Percentiles rank a stretch among this genome's conserved stretches.
phyloP scores from a whole-genome alignment of 2,329 filamentous ascomycete species.

The Aureobasidium melanogenum region DNA sequence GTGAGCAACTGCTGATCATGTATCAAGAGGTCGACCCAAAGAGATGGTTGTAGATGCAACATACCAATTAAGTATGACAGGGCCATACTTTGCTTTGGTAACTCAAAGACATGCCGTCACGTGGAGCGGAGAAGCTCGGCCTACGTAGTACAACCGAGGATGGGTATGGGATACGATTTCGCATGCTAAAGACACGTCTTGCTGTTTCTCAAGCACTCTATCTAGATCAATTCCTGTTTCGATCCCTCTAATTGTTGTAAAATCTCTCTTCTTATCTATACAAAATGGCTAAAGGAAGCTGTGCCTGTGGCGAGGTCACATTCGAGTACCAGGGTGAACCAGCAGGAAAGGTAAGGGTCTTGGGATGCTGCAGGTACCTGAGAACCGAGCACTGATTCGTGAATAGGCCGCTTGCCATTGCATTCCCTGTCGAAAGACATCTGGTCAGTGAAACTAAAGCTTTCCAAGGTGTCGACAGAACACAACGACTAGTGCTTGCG shows the following conservation, averaged over 20 bases:
- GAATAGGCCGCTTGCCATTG: conserved; percentile 23
- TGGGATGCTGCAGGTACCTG: neutral
- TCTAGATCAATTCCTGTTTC: too few species aligned
- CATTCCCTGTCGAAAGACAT: conserved; percentile 24
- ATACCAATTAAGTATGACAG: neutral
- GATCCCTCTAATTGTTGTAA: too few species aligned
- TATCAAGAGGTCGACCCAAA: too few species aligned
- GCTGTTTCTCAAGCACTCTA: neutral
- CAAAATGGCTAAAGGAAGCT: conserved; percentile 23
- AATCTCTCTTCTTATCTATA: too few species aligned
- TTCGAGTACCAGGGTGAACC: conserved; percentile 28
- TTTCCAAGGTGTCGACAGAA: neutral
- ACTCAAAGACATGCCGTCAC: neutral
- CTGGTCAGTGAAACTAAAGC: conserved; percentile 11
- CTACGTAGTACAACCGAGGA: neutral
- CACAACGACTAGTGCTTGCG: neutral
- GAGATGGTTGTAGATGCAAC: too few species aligned
- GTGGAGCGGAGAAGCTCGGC: neutral
- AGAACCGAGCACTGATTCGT: neutral
- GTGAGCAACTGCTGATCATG: neutral
- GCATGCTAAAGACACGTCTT: neutral
- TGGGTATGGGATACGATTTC: too few species aligned
- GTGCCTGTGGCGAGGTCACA: conserved; percentile 27
- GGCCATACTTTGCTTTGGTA: neutral
- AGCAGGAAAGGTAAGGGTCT: conserved; percentile 16